These are phyloP conservation scores for Hypoxylon fragiforme DNA, from an alignment of 495 filamentous ascomycete genomes.

Conservation along the genomic window DNA sequence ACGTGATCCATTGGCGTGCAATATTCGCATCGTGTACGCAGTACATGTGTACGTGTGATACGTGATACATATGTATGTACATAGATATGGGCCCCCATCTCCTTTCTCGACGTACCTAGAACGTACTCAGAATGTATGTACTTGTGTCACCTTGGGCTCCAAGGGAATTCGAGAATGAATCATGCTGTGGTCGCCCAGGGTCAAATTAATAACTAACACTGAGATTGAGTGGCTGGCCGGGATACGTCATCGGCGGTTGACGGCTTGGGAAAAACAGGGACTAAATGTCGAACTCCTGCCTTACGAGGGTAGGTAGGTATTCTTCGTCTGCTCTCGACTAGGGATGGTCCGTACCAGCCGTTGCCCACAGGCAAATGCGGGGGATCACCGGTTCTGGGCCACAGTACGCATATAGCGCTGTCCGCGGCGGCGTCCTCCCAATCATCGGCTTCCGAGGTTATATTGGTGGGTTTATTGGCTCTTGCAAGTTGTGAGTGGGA, in stretches of 20 bases:
- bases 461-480: constrained; percentile 20
- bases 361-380: constrained; percentile 23
- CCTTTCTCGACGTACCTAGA: neutral
- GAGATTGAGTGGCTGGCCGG: constrained; percentile 5
- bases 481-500: constrained; percentile 12
- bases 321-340: constrained; percentile 8
- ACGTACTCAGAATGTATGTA: constrained; percentile 3
- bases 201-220: neutral
- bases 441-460: constrained; percentile 13
- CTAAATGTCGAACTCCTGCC: constrained; percentile 2
- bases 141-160: constrained; percentile 32
- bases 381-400: constrained; percentile 13
- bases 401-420: constrained; percentile 10
- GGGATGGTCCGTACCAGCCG: constrained; percentile 15
- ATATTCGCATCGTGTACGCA: constrained; percentile 1
- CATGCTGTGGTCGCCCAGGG: neutral
- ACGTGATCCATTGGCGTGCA: constrained; percentile 28
- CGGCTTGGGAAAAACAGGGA: constrained; percentile 12
- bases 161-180: constrained; percentile 13
- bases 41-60: neutral
- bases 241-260: constrained; percentile 21
- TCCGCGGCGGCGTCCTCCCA: constrained; percentile 27
- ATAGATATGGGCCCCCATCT: too few species aligned
- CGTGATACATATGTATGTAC: too few species aligned
- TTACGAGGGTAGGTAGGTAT: constrained; percentile 13